Evolutionary conservation across 1,284 basidiomycete genomes (phyloP).

Genomic region (Vanrija sp.): DNA sequence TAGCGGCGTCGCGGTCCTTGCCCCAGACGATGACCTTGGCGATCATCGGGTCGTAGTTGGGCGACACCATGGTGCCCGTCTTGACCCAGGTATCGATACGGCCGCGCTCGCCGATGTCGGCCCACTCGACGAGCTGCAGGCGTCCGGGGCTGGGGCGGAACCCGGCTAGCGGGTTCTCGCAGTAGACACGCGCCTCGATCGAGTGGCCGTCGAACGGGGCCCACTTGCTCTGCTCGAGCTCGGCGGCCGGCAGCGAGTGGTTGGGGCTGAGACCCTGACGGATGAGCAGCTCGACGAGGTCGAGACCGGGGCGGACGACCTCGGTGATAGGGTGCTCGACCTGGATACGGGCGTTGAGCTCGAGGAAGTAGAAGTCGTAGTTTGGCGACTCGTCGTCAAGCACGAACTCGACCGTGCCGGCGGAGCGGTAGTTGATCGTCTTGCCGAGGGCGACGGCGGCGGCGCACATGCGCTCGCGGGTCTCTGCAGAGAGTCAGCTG

Average conservation of each 20-base stretch:
- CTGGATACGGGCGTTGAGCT: constrained; percentile 70
- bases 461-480: constrained; percentile 54
- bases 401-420: constrained; percentile 66
- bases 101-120: constrained; percentile 32
- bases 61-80: constrained; percentile 54
- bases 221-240: constrained; percentile 24
- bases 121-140: constrained; percentile 57
- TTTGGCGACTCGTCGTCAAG: constrained; percentile 53
- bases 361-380: constrained; percentile 63
- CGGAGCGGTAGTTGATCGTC: constrained; percentile 58
- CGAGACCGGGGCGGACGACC: constrained; percentile 56
- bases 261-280: constrained; percentile 36
- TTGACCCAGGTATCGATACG: constrained; percentile 43
- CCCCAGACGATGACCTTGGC: constrained; percentile 39
- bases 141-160: constrained; percentile 63
- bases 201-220: constrained; percentile 45
- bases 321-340: constrained; percentile 71
- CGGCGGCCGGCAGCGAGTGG: constrained; percentile 47
- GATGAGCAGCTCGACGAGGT: constrained; percentile 63
- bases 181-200: constrained; percentile 64
- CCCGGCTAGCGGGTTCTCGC: constrained; percentile 60
- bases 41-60: constrained; percentile 59
- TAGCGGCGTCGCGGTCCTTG: constrained; percentile 19
- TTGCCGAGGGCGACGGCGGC: constrained; percentile 57
- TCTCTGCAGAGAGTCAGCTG: constrained; percentile 9